Evolutionary conservation across 352 stramenopile genomes (phyloP).

Genomic region (Phytopythium ostracodes): DNA sequence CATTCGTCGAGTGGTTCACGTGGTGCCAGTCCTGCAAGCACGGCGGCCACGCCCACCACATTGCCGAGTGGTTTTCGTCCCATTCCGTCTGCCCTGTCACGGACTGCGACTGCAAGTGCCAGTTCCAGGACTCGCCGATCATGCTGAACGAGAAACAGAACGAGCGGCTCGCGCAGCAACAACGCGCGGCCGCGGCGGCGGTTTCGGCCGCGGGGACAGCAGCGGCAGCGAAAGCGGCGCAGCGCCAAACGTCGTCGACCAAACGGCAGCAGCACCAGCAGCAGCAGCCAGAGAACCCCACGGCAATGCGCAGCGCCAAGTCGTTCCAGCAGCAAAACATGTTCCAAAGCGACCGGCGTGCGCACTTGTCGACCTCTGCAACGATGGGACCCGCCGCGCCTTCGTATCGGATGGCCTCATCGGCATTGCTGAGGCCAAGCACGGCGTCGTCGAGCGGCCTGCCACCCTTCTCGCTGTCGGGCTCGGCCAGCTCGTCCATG

Average conservation of each 20-base stretch:
- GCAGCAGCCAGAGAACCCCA: conserved; percentile 15
- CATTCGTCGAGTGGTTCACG: conserved; percentile 95
- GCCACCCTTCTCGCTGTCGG: conserved; percentile 34
- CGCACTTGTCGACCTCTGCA: conserved; percentile 25
- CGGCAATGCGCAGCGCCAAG: conserved; percentile 18
- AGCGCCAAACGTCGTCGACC: conserved; percentile 16
- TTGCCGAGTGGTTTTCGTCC: conserved; percentile 92
- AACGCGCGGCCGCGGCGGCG: conserved; percentile 15
- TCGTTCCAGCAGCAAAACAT: conserved; percentile 22
- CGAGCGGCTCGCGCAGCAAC: conserved; percentile 32
- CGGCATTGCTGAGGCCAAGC: conserved; percentile 26
- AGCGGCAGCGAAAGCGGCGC: conserved; percentile 8
- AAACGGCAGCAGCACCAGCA: conserved; percentile 30
- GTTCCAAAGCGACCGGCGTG: conserved; percentile 13
- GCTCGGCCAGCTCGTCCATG: conserved; percentile 17
- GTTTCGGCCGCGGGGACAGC: conserved; percentile 6
- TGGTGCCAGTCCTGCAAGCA: conserved; percentile 93
- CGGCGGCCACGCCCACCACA: conserved; percentile 91
- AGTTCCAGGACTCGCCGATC: conserved; percentile 70
- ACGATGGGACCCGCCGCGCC: conserved; percentile 21
- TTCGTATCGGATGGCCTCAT: conserved; percentile 27
- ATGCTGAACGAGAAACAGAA: conserved; percentile 51
- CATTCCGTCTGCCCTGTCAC: conserved; percentile 91
- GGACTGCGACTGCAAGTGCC: conserved; percentile 91
- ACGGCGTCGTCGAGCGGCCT: conserved; percentile 20